Evolutionary conservation across 2,329 filamentous ascomycete species (phyloP).

Genomic region (Aspergillus sp.): DNA sequence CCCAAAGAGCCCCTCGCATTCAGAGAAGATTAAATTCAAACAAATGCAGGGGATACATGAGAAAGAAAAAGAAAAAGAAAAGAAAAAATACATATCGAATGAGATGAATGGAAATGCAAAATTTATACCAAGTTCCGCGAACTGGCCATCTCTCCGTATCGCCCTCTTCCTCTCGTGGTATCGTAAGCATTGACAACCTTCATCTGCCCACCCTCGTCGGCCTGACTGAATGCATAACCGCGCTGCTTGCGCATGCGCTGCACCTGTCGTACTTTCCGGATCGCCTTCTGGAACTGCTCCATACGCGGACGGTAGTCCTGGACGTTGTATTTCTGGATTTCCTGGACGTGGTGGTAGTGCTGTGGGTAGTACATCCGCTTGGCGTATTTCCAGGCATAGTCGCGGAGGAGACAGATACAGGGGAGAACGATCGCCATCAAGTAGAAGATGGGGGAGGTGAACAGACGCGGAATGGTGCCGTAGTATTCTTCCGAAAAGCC

Average conservation of each 20-base stretch:
- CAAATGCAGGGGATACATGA: slow-evolving; percentile 1
- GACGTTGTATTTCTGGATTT: slow-evolving; percentile 99
- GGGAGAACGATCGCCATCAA: slow-evolving; percentile 81
- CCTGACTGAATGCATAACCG: slow-evolving; percentile 96
- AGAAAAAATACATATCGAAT: neutral
- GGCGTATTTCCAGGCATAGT: slow-evolving; percentile 95
- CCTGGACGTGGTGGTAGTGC: slow-evolving; percentile 96
- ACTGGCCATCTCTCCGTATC: slow-evolving; percentile 92
- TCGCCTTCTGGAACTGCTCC: slow-evolving; percentile 99
- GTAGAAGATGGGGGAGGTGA: slow-evolving; percentile 84
- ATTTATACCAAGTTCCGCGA: slow-evolving; percentile 41
- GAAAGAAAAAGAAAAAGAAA: neutral
- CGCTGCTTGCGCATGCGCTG: slow-evolving; percentile 99
- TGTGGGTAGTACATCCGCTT: slow-evolving; percentile 97
- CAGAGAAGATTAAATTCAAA: slow-evolving; percentile 3
- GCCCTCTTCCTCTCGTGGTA: slow-evolving; percentile 85
- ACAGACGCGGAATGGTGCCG: slow-evolving; percentile 78
- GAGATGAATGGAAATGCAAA: slow-evolving; percentile 2
- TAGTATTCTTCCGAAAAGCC: slow-evolving; percentile 80
- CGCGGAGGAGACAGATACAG: slow-evolving; percentile 76
- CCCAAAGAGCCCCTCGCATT: neutral
- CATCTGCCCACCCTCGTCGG: slow-evolving; percentile 87
- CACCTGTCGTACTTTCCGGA: slow-evolving; percentile 95
- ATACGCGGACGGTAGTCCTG: slow-evolving; percentile 98
- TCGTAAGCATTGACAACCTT: slow-evolving; percentile 96